Base-by-base conservation (phyloP, 1,284 basidiomycete species). In the Xerocomus minutiporus region DNA sequence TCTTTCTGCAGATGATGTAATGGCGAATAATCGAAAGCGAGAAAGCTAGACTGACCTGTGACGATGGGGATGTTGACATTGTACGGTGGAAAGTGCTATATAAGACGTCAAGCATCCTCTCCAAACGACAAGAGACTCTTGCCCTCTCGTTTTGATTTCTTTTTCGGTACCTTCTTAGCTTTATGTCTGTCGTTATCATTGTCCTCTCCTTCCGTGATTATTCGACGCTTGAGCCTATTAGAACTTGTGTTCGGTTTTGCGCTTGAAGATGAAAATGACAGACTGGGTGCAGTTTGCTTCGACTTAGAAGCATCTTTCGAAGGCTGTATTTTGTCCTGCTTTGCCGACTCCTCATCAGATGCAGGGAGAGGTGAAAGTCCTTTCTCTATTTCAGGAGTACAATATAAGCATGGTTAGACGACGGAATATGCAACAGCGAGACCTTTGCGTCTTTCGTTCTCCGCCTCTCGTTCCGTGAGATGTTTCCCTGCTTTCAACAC, bases 401-500 rank as follows among this genome's bases (percentile, higher is more conserved):
- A 20, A 20, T 20, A 31, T 58, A 49, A 59, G 51, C 23, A 39
- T 9, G 8, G 23, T 1, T 25, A 38, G 31, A 44, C 39, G 26
- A 47, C 35, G 34, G 35, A 9, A 48, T 35, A 28, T 31, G 46
- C 32, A 42, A 25, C 29, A 46, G 38, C 25, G 28, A 63, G 12
- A 91, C 91, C 88, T 77, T 79, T 82, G 48, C 88, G 79, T 51
- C 80, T 77, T 62, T 90, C 80, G 60, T 88, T 85, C 75, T 89
- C 87, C 3, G 78, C 90, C 62, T 94, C 88, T 48, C 79, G 71
- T 55, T 79, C 83, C 4, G 78, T 83, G 46, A 94, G 73, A 71
- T 94, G 92, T 63, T 90, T 92, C 28, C 91, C 91, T 61, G 87
- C 82, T 64, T 80, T 89, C 59, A 94, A 67, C 8, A 94, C 91